Percentiles rank a stretch among this genome's conserved stretches.
These are phyloP conservation scores for Cytospora schulzeri DNA, from an alignment of 2,329 filamentous ascomycete species.

Conservation along the genomic window DNA sequence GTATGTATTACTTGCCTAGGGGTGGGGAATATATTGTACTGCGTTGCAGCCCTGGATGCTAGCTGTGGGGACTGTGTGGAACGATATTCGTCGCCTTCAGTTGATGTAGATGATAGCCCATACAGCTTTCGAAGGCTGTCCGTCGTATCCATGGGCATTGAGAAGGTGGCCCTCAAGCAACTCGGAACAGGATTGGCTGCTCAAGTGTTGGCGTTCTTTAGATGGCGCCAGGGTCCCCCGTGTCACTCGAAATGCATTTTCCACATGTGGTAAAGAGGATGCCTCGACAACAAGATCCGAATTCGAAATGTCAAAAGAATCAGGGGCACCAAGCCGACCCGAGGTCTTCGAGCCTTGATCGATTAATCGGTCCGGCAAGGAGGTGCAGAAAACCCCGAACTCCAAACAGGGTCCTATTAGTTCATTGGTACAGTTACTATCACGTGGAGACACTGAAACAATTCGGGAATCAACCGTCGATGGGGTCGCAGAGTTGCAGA, in stretches of 20 bases:
- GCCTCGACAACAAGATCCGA: too few relatives aligned
- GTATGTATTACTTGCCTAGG: too few relatives aligned
- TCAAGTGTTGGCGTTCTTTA: not conserved
- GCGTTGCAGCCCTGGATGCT: too few relatives aligned
- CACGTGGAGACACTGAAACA: not conserved
- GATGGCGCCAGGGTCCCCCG: not conserved
- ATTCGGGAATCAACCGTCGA: not conserved
- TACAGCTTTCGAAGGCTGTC: not conserved
- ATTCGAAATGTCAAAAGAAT: too few relatives aligned
- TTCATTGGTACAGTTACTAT: not conserved
- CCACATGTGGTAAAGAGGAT: too few relatives aligned
- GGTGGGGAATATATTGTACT: too few relatives aligned
- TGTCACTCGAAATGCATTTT: not conserved
- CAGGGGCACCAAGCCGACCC: slow-evolving; percentile 5
- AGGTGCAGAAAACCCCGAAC: not conserved
- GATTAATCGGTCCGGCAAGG: not conserved
- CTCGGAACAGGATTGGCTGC: slow-evolving; percentile 1
- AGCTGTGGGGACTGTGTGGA: too few relatives aligned
- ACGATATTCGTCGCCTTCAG: not conserved
- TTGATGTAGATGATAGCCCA: not conserved
- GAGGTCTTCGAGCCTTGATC: too few relatives aligned
- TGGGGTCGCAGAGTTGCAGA: too few relatives aligned
- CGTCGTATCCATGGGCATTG: too few relatives aligned
- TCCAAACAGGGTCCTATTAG: not conserved
- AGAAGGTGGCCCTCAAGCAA: not conserved